Conservation (phyloP, 2,329 filamentous ascomycete genomes). For the Phoma sp. region DNA sequence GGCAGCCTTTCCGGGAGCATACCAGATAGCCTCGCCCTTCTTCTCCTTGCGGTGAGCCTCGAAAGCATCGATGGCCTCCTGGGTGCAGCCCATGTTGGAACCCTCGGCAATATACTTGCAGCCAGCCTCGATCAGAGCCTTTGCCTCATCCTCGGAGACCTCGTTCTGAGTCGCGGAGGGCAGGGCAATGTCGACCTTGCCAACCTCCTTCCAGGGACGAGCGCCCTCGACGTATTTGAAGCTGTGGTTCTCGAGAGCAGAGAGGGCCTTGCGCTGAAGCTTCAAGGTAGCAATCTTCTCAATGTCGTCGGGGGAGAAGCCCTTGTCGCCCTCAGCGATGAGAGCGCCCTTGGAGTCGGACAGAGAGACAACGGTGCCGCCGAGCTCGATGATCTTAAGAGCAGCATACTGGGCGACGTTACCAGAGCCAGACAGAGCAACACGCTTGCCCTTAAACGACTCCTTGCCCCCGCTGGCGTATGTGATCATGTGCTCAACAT, state of each 20-base stretch:
- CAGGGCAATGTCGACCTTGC: constrained; percentile 87
- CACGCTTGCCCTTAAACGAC: constrained; percentile 86
- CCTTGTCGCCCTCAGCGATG: constrained; percentile 71
- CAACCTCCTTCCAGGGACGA: constrained; percentile 90
- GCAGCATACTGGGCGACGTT: constrained; percentile 98
- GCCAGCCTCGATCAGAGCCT: constrained; percentile 77
- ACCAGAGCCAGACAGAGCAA: constrained; percentile 94
- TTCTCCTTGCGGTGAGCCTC: constrained; percentile 74
- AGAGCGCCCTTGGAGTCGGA: constrained; percentile 90
- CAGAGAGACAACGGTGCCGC: constrained; percentile 87
- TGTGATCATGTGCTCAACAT: constrained; percentile 63
- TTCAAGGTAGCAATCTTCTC: constrained; percentile 82
- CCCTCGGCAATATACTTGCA: constrained; percentile 91
- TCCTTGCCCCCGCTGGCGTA: constrained; percentile 80
- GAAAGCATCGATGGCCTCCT: constrained; percentile 92
- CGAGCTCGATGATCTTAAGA: constrained; percentile 94
- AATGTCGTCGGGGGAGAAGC: constrained; percentile 81
- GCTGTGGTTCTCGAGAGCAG: constrained; percentile 70
- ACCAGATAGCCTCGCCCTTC: constrained; percentile 83
- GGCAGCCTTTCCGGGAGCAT: constrained; percentile 92
- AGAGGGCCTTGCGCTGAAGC: constrained; percentile 82
- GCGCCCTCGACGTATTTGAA: constrained; percentile 88
- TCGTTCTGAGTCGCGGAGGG: constrained; percentile 98
- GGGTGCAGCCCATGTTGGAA: constrained; percentile 98
- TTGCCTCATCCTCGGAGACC: constrained; percentile 88